These are phyloP conservation scores for Achlya hypogyna DNA, from an alignment of 352 stramenopile species.

Conservation along the genomic window DNA sequence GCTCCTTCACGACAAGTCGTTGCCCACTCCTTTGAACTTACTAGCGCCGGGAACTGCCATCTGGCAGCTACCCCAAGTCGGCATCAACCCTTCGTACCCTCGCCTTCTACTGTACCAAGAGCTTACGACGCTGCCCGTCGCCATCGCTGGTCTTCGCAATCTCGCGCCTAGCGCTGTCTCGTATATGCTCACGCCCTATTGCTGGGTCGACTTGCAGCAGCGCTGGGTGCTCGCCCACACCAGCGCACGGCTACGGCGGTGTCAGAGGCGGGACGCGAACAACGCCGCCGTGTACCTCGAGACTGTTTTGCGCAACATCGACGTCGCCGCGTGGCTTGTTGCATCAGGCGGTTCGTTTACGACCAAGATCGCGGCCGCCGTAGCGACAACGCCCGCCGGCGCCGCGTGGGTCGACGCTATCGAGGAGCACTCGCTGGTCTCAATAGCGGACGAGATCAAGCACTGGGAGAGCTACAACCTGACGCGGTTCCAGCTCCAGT, in stretches of 20 bases:
- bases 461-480: not conserved
- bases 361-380: not conserved
- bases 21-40: not conserved
- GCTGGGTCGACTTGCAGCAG: conserved; percentile 11
- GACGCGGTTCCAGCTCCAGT: not conserved
- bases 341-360: not conserved
- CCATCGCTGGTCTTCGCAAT: not conserved
- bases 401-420: not conserved
- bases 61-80: not conserved
- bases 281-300: conserved; percentile 13
- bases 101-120: not conserved
- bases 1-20: not conserved
- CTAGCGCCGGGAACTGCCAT: not conserved
- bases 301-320: not conserved
- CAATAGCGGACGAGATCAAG: not conserved
- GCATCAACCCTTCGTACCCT: not conserved
- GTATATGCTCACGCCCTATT: conserved; percentile 8
- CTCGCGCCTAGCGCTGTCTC: not conserved
- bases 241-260: not conserved
- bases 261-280: not conserved
- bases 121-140: not conserved
- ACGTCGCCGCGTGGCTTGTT: not conserved
- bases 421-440: not conserved
- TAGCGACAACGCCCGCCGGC: not conserved
- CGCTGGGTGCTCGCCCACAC: conserved; percentile 5